A percentile compares a stretch with the other conserved stretches of the same genome.
These are phyloP conservation scores for Phytopythium helicoides DNA, from an alignment of 352 stramenopile genomes.

Conservation along the genomic window DNA sequence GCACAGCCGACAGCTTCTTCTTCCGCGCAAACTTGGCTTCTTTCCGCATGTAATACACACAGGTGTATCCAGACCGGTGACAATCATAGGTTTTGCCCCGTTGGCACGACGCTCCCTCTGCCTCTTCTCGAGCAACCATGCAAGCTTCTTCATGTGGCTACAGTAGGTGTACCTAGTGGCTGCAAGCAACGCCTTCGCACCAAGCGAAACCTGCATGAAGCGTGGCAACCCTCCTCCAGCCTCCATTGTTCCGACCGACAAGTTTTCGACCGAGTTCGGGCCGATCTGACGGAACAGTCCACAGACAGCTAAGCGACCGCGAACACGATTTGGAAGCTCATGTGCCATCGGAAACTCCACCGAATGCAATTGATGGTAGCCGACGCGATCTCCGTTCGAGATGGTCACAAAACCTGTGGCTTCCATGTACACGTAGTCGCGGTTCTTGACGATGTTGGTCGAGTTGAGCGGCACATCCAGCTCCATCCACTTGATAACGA, in stretches of 20 bases:
- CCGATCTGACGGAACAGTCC: constrained; percentile 37
- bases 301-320: constrained; percentile 36
- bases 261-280: constrained; percentile 31
- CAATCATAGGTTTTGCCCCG: background rate
- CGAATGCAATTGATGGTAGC: constrained; percentile 20
- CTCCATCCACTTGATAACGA: constrained; percentile 20
- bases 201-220: constrained; percentile 21
- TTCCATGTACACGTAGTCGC: constrained; percentile 37
- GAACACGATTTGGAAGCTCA: constrained; percentile 19
- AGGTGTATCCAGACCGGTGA: no score
- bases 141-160: constrained; percentile 52
- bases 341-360: constrained; percentile 31
- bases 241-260: constrained; percentile 17
- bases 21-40: constrained; percentile 11
- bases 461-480: constrained; percentile 7
- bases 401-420: constrained; percentile 14
- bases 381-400: constrained; percentile 11
- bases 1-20: constrained; percentile 29
- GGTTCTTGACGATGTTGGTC: constrained; percentile 10
- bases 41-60: constrained; percentile 23
- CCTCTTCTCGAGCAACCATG: constrained; percentile 26
- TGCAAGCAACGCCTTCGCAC: constrained; percentile 24
- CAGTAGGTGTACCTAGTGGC: constrained; percentile 32
- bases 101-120: constrained; percentile 3
- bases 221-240: constrained; percentile 25